These are phyloP conservation scores for Pichia sp. DNA, from an alignment of 1,139 yeast genomes.

Conservation along the genomic window DNA sequence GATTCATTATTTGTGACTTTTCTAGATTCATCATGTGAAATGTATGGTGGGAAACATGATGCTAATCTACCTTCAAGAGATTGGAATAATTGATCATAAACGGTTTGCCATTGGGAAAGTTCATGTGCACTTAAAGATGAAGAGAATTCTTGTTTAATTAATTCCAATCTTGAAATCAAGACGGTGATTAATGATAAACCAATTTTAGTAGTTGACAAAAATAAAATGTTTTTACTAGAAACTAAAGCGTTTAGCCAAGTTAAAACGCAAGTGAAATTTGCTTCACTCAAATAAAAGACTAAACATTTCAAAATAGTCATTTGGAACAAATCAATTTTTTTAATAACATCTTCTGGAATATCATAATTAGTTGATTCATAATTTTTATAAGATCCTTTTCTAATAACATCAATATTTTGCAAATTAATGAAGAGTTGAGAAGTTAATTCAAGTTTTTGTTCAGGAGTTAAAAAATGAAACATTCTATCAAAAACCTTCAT, in stretches of 20 bases:
- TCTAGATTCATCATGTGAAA: constrained; percentile 29
- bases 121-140: constrained; percentile 39
- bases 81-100: constrained; percentile 78
- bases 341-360: constrained; percentile 51
- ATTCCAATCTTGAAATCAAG: constrained; percentile 84
- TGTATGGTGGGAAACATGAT: constrained; percentile 74
- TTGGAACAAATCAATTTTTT: constrained; percentile 74
- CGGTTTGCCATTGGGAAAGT: constrained; percentile 62
- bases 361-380: constrained; percentile 37
- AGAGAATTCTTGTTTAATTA: constrained; percentile 78
- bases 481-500: constrained; percentile 84
- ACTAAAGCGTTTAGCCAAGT: constrained; percentile 72
- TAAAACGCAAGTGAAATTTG: constrained; percentile 74
- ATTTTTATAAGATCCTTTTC: constrained; percentile 70
- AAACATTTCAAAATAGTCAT: constrained; percentile 79
- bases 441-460: constrained; percentile 72
- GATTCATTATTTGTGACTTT: constrained; percentile 21
- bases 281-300: constrained; percentile 79
- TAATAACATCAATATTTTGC: constrained; percentile 72
- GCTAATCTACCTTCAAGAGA: constrained; percentile 73
- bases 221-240: constrained; percentile 62
- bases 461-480: constrained; percentile 73
- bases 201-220: constrained; percentile 73
- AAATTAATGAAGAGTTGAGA: constrained; percentile 79
- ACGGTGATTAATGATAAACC: constrained; percentile 87